Conservation (phyloP, 2,329 filamentous ascomycete genomes). For the Xylariomycetidae sp. region DNA sequence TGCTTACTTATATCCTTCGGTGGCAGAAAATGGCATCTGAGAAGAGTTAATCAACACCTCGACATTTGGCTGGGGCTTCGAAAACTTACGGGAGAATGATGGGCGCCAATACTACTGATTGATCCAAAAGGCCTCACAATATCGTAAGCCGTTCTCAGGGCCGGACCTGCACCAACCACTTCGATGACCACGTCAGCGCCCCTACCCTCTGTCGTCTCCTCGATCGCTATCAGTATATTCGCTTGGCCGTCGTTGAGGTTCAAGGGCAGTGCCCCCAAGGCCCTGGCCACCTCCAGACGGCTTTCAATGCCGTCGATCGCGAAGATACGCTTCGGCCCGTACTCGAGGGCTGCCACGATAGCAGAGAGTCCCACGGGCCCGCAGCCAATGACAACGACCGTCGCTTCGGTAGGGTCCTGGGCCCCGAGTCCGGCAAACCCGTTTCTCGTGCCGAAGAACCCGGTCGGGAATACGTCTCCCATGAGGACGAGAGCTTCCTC, state of each 20-base stretch:
- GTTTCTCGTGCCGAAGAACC: constrained; percentile 11
- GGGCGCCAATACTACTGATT: constrained; percentile 12
- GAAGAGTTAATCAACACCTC: too few species aligned
- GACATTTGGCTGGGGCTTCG: too few species aligned
- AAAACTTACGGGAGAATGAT: too few species aligned
- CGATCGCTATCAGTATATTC: too few species aligned
- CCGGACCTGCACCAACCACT: constrained; percentile 11
- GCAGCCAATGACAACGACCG: constrained; percentile 11
- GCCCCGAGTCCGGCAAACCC: constrained; percentile 2
- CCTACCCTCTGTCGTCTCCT: constrained; percentile 8
- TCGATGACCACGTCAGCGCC: constrained; percentile 13
- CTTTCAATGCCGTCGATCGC: constrained; percentile 10
- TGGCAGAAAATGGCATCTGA: constrained; percentile 62
- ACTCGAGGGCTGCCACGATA: constrained; percentile 12
- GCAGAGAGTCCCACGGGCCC: constrained; percentile 13
- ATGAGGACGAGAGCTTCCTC: constrained; percentile 11
- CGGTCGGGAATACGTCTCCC: constrained; percentile 14
- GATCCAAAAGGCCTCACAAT: constrained; percentile 11
- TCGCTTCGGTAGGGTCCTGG: constrained; percentile 5
- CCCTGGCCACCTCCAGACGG: constrained; percentile 6
- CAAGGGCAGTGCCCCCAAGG: constrained; percentile 10
- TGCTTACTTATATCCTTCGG: constrained; percentile 56
- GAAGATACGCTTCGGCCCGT: constrained; percentile 7
- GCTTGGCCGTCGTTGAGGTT: too few species aligned
- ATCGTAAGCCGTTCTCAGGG: constrained; percentile 10